Conservation (phyloP, 768 basidiomycete species). For the Cystofilobasidium bisporidii region DNA sequence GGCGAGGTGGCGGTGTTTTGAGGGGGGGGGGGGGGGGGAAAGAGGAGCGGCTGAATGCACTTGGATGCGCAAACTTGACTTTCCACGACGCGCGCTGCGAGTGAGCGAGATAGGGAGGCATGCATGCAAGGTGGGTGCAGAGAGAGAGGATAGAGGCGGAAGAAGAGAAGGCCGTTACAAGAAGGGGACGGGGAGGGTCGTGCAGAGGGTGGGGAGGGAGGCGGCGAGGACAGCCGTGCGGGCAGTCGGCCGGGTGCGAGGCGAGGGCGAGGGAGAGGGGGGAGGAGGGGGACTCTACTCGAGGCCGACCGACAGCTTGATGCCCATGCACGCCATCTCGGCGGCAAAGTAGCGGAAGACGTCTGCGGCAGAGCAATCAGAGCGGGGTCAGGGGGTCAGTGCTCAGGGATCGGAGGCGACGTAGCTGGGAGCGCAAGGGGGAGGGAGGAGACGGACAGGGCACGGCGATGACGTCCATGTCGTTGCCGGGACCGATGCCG, state of each 20-base stretch:
- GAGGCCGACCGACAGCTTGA: conserved; percentile 45
- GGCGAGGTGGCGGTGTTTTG: no score
- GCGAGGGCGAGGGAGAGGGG: no score
- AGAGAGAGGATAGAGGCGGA: background rate
- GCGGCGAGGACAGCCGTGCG: no score
- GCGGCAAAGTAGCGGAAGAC: conserved; percentile 44
- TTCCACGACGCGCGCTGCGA: no score
- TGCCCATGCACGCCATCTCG: conserved; percentile 97
- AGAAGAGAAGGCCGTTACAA: background rate
- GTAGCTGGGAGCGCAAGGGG: background rate
- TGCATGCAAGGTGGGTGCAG: background rate
- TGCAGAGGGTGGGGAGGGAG: no score
- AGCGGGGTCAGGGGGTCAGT: background rate
- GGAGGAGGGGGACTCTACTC: background rate
- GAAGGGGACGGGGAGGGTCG: no score
- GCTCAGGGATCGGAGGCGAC: background rate
- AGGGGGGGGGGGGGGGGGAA: no score
- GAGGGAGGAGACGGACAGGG: conserved; percentile 49
- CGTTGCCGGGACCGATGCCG: conserved; percentile 43
- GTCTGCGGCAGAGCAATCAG: conserved; percentile 28
- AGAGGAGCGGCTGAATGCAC: no score
- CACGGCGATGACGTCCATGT: conserved; percentile 88
- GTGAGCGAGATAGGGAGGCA: background rate
- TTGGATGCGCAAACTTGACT: no score
- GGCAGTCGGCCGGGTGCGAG: no score